These are phyloP conservation scores for Leptoxyphium fumago DNA, from an alignment of 2,329 filamentous ascomycete species.

Conservation along the genomic window DNA sequence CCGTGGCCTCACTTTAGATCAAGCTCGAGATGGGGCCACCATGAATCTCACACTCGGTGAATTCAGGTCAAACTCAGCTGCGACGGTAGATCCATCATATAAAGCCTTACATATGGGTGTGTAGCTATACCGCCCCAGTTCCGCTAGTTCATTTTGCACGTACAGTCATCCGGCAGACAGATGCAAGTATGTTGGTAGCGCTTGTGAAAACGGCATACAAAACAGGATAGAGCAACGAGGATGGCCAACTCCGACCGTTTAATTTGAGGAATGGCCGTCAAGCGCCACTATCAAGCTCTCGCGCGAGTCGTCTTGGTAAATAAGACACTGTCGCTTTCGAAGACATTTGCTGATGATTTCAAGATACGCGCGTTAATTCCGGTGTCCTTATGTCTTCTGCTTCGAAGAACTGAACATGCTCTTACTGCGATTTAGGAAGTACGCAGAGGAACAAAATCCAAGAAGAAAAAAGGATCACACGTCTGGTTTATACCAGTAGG, in stretches of 20 bases:
- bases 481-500: not conserved
- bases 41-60: not conserved
- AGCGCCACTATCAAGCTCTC: not conserved
- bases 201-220: not conserved
- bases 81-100: not conserved
- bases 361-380: not conserved
- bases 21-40: not conserved
- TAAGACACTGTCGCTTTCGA: not conserved
- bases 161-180: not conserved
- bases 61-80: not conserved
- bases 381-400: not conserved
- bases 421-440: not conserved
- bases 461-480: not conserved
- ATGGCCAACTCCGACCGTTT: not conserved
- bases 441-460: not conserved
- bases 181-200: not conserved
- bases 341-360: not conserved
- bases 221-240: not conserved
- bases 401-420: not conserved
- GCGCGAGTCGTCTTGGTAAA: not conserved
- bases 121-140: not conserved
- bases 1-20: not conserved
- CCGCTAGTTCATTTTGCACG: not conserved
- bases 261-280: not conserved
- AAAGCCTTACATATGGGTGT: not conserved